phyloP scores from a whole-genome alignment of 208 protist species.

The Strigomonas culicis region DNA sequence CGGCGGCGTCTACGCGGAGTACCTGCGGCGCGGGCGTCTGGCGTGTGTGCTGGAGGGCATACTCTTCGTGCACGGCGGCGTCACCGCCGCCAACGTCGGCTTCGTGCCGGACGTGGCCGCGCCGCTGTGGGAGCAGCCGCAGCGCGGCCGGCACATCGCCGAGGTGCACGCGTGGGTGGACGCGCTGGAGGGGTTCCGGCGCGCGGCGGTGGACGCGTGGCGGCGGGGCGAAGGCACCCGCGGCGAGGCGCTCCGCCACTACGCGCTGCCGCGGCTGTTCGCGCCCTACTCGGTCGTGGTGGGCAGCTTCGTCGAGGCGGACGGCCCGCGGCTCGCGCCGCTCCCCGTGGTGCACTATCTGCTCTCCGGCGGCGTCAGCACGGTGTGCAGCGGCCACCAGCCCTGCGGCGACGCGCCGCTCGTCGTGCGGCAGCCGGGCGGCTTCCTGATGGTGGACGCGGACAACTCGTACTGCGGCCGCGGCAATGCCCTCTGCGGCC shows the following conservation, averaged over 20 bases:
- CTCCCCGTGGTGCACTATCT: conserved; percentile 61
- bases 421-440: conserved; percentile 65
- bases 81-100: conserved; percentile 61
- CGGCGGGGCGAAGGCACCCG: background rate
- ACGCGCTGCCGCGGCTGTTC: conserved; percentile 36
- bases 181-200: conserved; percentile 57
- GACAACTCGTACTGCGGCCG: conserved; percentile 85
- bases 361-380: conserved; percentile 55
- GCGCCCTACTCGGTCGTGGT: conserved; percentile 68
- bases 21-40: conserved; percentile 53
- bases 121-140: conserved; percentile 8
- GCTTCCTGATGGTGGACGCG: conserved; percentile 52
- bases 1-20: conserved; percentile 76
- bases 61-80: conserved; percentile 85
- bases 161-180: conserved; percentile 45
- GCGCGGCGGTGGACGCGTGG: conserved; percentile 47
- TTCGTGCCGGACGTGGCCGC: conserved; percentile 45
- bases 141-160: conserved; percentile 7
- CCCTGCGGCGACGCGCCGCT: conserved; percentile 73
- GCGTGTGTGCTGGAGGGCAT: conserved; percentile 45
- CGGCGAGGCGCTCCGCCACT: background rate
- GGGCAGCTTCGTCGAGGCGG: conserved; percentile 29
- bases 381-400: conserved; percentile 78
- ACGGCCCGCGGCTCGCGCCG: conserved; percentile 48
- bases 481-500: background rate